Percentiles rank a stretch among this genome's conserved stretches.
These are phyloP conservation scores for Boechera divaricarpa DNA, from an alignment of 345 rosid species.

Conservation along the genomic window DNA sequence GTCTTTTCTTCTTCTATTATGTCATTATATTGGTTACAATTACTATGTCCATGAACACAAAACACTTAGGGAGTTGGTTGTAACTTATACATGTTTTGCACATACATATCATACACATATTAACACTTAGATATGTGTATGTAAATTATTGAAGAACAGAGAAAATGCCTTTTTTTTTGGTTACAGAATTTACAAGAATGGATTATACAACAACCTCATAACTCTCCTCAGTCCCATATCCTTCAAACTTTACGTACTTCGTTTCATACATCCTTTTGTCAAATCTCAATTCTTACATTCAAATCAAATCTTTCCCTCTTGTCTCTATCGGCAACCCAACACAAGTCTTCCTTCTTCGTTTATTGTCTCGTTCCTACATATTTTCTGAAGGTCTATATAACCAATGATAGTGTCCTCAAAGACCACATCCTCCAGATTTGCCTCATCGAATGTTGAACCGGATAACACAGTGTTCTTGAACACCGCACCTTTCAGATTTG, in stretches of 20 bases:
- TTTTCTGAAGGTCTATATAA: constrained; percentile 46
- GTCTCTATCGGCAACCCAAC: constrained; percentile 44
- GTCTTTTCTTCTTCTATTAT: fast-evolving
- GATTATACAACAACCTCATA: constrained; percentile 30
- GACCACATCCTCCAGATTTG: constrained; percentile 66
- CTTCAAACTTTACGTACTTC: constrained; percentile 11
- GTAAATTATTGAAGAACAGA: not conserved
- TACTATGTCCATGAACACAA: not conserved
- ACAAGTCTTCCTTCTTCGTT: constrained; percentile 49
- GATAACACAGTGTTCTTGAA: constrained; percentile 81
- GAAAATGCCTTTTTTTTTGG: constrained; percentile 23
- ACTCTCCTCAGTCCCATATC: constrained; percentile 18
- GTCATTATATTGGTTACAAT: fast-evolving
- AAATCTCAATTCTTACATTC: constrained; percentile 22
- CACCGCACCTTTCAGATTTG: constrained; percentile 77
- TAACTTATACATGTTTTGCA: not conserved
- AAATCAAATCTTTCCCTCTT: not conserved
- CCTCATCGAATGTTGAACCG: constrained; percentile 78
- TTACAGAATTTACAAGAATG: constrained; percentile 34
- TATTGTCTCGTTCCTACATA: constrained; percentile 43
- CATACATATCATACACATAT: not conserved
- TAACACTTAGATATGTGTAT: not conserved
- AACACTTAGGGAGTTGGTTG: not conserved
- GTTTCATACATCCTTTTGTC: constrained; percentile 23
- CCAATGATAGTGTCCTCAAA: constrained; percentile 49